Percentiles rank a stretch among this genome's conserved stretches.
phyloP scores from a whole-genome alignment of 257 asterid genomes.

The Forsythia suspensa region DNA sequence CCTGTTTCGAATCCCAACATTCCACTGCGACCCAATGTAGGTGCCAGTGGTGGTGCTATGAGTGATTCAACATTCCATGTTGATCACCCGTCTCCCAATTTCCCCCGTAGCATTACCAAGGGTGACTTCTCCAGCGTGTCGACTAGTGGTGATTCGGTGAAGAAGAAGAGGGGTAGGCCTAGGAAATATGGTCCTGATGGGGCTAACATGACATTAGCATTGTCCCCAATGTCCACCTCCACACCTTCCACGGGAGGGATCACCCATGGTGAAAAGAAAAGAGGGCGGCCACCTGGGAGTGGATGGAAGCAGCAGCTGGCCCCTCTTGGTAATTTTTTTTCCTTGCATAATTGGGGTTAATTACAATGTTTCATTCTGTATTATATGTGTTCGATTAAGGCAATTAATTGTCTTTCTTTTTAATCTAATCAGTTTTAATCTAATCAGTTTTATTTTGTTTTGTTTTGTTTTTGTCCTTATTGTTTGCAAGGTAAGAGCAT shows the following conservation, averaged over 20 bases:
- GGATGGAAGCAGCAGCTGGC: conserved; percentile 98
- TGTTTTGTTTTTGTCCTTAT: neutral
- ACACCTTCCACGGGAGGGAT: conserved; percentile 45
- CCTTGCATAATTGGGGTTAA: neutral
- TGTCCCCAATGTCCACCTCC: conserved; percentile 63
- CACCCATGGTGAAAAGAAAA: conserved; percentile 51
- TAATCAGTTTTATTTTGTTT: neutral
- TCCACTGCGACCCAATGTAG: conserved; percentile 52
- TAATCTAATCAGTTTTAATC: neutral
- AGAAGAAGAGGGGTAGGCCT: conserved; percentile 96
- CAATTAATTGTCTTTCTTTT: neutral
- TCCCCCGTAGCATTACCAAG: conserved; percentile 45
- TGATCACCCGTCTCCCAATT: conserved; percentile 61
- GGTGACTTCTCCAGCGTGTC: conserved; percentile 38
- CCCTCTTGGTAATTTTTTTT: conserved; percentile 62
- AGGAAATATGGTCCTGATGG: conserved; percentile 92
- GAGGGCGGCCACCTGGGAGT: conserved; percentile 91
- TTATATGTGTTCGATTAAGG: neutral
- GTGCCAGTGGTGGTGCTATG: conserved; percentile 34
- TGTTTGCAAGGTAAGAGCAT: neutral
- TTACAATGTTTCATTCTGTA: neutral
- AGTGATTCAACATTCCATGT: conserved; percentile 56
- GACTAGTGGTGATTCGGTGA: conserved; percentile 57
- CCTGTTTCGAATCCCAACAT: conserved; percentile 50
- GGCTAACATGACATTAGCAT: conserved; percentile 62